Evolutionary conservation across 495 filamentous ascomycete genomes (phyloP), one percentile per base, ranked within the genome.

Genomic region (Symbiotaphrina buchneri): DNA sequence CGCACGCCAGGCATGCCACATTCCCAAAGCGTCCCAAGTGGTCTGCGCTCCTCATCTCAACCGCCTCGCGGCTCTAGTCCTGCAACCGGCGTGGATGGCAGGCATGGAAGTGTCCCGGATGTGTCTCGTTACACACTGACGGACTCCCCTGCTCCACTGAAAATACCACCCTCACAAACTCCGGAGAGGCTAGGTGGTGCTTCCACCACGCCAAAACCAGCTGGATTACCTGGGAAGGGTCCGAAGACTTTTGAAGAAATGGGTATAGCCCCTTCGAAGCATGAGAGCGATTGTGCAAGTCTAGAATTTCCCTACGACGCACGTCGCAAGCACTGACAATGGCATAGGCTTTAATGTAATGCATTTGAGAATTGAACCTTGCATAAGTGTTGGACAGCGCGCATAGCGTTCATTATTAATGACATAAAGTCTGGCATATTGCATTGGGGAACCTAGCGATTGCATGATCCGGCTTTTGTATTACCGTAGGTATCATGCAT

Each of bases 241-340:
- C 87, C 87, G 3, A 80, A 90, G 48, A 97, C 87, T 2, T 97
- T 97, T 47, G 85, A 94, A 45, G 83, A 85, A 45, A 97, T 97
- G 87, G 85, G 85, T 32, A 81, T 97, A 39, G 77, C 80, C 10
- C 59, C 65, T 40, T 70, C 59, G 18, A 77, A 80, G 47, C 63
- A 74, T 36, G 77, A 91, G 21, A 64, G 63, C 38, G 85, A 95
- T 49, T 97, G 87, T 52, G 87, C 93, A 73, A 68, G 84, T 63
- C 23, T 39, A 30, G 20, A n/a, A 24, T 11, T 4, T 20, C n/a
- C n/a, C n/a, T n/a, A n/a, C n/a, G n/a, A n/a, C n/a, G n/a, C 8
- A 17, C 14, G 5, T 10, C 18, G 16, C 31, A 18, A 21, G 17
- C 34, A 24, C 52, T 63, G 41, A 56, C 44, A 7, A 26, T 10